Percentiles rank a stretch among this genome's conserved stretches.
Conservation (phyloP, 345 rosid species). For the Melaleuca quinquenervia region DNA sequence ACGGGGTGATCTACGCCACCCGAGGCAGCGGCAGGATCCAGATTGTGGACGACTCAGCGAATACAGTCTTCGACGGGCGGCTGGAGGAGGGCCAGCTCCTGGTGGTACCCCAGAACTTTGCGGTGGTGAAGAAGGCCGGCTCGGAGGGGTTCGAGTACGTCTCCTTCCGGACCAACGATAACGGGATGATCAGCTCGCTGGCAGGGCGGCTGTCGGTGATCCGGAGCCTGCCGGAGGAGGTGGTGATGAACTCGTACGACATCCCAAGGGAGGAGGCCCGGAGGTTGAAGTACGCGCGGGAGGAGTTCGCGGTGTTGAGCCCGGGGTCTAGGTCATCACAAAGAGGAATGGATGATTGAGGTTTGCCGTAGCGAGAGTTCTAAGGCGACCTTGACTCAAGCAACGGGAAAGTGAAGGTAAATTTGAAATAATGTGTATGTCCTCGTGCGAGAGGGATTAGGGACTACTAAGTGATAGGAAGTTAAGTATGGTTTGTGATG, state of each 20-base stretch:
- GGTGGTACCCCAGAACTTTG: constrained; percentile 26
- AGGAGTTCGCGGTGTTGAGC: constrained; percentile 1
- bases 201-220: constrained; percentile 17
- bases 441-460: neutral
- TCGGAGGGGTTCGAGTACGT: constrained; percentile 18
- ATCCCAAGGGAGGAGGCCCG: constrained; percentile 24
- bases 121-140: constrained; percentile 18
- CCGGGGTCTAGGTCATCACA: constrained; percentile 3
- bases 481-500: neutral
- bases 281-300: constrained; percentile 20
- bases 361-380: neutral
- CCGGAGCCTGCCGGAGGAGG: constrained; percentile 15
- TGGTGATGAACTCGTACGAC: constrained; percentile 15
- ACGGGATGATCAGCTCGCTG: constrained; percentile 8
- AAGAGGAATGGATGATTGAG: neutral
- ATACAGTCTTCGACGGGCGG: constrained; percentile 11
- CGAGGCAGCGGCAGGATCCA: constrained; percentile 21
- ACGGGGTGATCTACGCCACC: constrained; percentile 20
- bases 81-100: constrained; percentile 22
- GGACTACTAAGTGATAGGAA: neutral
- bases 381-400: neutral
- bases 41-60: constrained; percentile 13
- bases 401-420: neutral
- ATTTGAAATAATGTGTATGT: neutral
- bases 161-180: constrained; percentile 23